Evolutionary conservation across 768 basidiomycete species (phyloP).

Genomic region (Obba rivulosa): DNA sequence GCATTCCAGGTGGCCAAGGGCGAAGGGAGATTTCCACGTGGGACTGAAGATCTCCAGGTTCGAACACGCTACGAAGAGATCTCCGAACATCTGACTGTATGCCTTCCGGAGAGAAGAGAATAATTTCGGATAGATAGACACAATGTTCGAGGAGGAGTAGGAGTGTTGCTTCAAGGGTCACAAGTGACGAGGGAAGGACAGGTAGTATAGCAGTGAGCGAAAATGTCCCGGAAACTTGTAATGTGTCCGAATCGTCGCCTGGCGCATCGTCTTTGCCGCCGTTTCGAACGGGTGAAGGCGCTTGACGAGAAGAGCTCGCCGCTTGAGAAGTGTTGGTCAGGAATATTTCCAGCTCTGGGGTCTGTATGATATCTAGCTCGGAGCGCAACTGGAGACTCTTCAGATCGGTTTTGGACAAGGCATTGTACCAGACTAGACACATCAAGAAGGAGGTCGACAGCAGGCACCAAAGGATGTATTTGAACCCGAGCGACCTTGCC

Average conservation of each 20-base stretch:
- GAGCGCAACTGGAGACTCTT: too few relatives aligned
- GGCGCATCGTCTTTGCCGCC: too few relatives aligned
- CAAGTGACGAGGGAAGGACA: conserved; percentile 32
- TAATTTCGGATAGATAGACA: conserved; percentile 35
- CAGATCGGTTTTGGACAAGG: too few relatives aligned
- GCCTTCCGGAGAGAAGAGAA: conserved; percentile 40
- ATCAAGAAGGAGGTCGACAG: too few relatives aligned
- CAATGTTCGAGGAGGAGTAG: conserved; percentile 33
- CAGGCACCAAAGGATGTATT: too few relatives aligned
- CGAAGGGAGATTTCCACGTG: conserved; percentile 41
- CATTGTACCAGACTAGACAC: too few relatives aligned
- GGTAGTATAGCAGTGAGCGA: conserved; percentile 34
- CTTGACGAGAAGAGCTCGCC: too few relatives aligned
- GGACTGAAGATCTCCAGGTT: conserved; percentile 19
- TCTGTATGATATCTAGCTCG: too few relatives aligned
- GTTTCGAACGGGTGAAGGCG: too few relatives aligned
- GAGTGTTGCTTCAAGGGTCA: conserved; percentile 30
- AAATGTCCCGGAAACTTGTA: not conserved
- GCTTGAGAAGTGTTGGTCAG: too few relatives aligned
- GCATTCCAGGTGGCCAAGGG: conserved; percentile 22
- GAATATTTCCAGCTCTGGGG: too few relatives aligned
- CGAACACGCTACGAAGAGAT: conserved; percentile 29
- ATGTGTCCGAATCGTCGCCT: not conserved
- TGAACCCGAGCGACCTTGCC: too few relatives aligned
- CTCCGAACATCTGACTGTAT: conserved; percentile 31